Percentiles rank a stretch among this genome's conserved stretches.
Conservation (phyloP, 768 basidiomycete genomes). For the Phlebiopsis gigantea region DNA sequence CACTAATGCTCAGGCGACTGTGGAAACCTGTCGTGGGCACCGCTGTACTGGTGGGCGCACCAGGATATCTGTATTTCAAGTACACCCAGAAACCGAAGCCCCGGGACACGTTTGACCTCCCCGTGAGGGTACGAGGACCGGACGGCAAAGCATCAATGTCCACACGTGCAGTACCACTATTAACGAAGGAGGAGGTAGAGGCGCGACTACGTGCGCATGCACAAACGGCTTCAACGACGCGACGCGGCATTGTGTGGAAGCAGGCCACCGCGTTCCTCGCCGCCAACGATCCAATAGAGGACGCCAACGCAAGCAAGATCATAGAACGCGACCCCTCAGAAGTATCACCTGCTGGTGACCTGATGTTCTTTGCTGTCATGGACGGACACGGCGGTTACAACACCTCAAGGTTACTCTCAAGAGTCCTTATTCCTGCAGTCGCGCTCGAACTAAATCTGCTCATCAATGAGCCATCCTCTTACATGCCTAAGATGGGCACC, state of each 20-base stretch:
- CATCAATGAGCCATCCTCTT: conserved; percentile 30
- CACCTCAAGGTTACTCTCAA: conserved; percentile 80
- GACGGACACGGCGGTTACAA: conserved; percentile 85
- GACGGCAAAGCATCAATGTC: conserved; percentile 59
- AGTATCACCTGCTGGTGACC: conserved; percentile 57
- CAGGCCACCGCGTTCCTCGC: conserved; percentile 75
- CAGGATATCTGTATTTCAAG: conserved; percentile 56
- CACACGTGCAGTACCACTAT: conserved; percentile 46
- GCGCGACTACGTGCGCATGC: conserved; percentile 53
- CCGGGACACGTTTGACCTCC: conserved; percentile 49
- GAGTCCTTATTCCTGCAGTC: conserved; percentile 80
- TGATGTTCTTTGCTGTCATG: conserved; percentile 85
- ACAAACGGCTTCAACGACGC: conserved; percentile 36
- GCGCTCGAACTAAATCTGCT: conserved; percentile 66
- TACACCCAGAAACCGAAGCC: conserved; percentile 27
- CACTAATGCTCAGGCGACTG: conserved; percentile 53
- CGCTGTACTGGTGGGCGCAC: conserved; percentile 47
- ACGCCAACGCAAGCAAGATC: conserved; percentile 70
- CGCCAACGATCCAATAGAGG: conserved; percentile 91
- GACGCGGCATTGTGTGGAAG: conserved; percentile 62
- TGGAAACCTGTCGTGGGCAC: conserved; percentile 66
- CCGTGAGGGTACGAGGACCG: conserved; percentile 46
- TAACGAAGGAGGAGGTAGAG: conserved; percentile 51
- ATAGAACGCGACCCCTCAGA: conserved; percentile 59
- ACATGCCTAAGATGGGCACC: conserved; percentile 22